Evolutionary conservation across 176 grass and related monocot genomes (phyloP), one percentile per base, ranked within the genome.

Genomic region (Oryza officinalis): DNA sequence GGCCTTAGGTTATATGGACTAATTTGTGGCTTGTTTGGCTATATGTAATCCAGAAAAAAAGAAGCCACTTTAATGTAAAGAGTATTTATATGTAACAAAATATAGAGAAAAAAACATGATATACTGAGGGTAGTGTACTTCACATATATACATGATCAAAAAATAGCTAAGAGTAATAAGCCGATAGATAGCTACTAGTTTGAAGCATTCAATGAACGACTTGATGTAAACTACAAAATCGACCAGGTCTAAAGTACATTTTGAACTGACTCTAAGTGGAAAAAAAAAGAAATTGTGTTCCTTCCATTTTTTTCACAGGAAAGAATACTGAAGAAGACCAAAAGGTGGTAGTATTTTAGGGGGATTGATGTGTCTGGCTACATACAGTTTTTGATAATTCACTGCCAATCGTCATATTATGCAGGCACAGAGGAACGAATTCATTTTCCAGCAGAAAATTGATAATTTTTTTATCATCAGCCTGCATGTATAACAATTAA

Each of bases 381-480:
- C 90, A 63, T 89, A 98, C 95, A 13, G 87, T 90, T 87, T 98
- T 95, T 28, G 89, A 93, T 63, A 93, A 80, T 72, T 98, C 92
- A 63, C 65, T 90, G 65, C 92, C 92, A 60, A 89, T 93, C 79
- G 90, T 85, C 95, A 98, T 98, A 63, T 69, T 91, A 25, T 70
- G 91, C 32, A 95, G 31, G 66, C 92, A 98, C 22, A 91, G 72
- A 72, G 92, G 91, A 81, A 95, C 88, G 65, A 90, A 59, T 94
- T 95, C 82, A 82, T 85, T 85, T 60, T 88, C 38, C 45, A 95
- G 85, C 67, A 98, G 69, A 84, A 82, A 93, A 75, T 50, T 74
- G 44, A 93, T 90, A 59, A 90, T 80, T 79, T 91, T 85, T 23
- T 82, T 82, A 88, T 91, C 85, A 79, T 91, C 89, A 71, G 31